Percentiles rank a stretch among this genome's conserved stretches.
Evolutionary conservation across 148 eudicot species (phyloP).

Genomic region (Rhododendron henanense): DNA sequence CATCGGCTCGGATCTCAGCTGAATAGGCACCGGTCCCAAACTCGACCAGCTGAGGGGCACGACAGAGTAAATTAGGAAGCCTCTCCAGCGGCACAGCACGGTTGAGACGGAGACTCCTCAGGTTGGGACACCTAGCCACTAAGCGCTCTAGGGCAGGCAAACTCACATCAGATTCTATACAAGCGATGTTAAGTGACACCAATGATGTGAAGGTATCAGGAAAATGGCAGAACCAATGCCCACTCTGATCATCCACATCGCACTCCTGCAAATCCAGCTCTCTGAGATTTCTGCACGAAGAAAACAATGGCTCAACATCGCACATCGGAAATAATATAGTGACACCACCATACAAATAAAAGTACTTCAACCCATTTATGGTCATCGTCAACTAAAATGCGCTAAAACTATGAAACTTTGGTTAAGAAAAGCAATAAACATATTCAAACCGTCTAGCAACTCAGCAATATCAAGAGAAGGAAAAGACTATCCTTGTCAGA

Average conservation of each 20-base stretch:
- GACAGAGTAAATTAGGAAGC: slow-evolving; percentile 51
- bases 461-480: background rate
- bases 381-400: background rate
- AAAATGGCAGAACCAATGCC: slow-evolving; percentile 88
- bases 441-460: background rate
- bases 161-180: slow-evolving; percentile 72
- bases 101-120: slow-evolving; percentile 73
- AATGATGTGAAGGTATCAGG: slow-evolving; percentile 72
- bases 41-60: slow-evolving; percentile 77
- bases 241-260: slow-evolving; percentile 87
- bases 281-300: slow-evolving; percentile 54
- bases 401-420: background rate
- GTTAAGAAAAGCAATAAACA: background rate
- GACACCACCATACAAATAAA: background rate
- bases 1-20: slow-evolving; percentile 65
- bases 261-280: slow-evolving; percentile 83
- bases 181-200: slow-evolving; percentile 80
- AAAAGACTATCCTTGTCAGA: background rate
- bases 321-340: background rate
- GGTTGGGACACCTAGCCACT: slow-evolving; percentile 66
- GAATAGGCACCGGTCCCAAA: slow-evolving; percentile 75
- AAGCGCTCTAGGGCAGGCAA: slow-evolving; percentile 74
- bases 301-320: background rate
- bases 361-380: background rate
- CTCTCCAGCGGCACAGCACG: slow-evolving; percentile 78